Conservation (phyloP, 106 monocot genomes). For the Posidonia australis region DNA sequence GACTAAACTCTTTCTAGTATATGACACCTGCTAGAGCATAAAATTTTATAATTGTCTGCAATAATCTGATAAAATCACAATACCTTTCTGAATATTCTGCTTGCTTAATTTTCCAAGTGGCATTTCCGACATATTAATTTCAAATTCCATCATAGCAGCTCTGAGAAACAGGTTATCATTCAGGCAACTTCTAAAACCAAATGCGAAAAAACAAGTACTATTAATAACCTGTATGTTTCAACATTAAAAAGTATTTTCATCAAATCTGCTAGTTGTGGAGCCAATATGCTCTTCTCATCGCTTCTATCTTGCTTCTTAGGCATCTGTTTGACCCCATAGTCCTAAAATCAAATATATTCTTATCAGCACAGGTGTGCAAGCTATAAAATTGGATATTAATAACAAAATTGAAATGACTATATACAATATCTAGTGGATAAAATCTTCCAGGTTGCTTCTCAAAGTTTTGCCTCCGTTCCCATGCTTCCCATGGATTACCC, state of each 20-base stretch:
- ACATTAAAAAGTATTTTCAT: slow-evolving; percentile 98
- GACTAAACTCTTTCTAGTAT: too few relatives aligned
- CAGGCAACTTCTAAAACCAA: neutral
- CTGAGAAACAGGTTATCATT: slow-evolving; percentile 26
- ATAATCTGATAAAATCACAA: neutral
- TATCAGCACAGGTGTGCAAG: neutral
- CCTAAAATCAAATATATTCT: slow-evolving; percentile 27
- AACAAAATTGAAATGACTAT: neutral
- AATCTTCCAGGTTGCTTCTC: slow-evolving; percentile 83
- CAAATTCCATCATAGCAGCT: slow-evolving; percentile 97
- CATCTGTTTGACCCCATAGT: slow-evolving; percentile 80
- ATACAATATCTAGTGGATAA: slow-evolving; percentile 88
- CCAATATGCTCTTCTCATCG: slow-evolving; percentile 41
- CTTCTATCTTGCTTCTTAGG: slow-evolving; percentile 46
- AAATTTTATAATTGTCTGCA: neutral
- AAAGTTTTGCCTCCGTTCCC: slow-evolving; percentile 71
- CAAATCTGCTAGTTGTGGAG: slow-evolving; percentile 48
- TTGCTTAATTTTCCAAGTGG: slow-evolving; percentile 98
- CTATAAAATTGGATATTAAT: neutral
- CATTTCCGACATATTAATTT: slow-evolving; percentile 97
- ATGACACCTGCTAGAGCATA: neutral
- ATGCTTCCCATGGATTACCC: slow-evolving; percentile 88
- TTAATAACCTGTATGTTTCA: slow-evolving; percentile 83
- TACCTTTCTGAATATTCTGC: slow-evolving; percentile 88
- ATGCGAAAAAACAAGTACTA: neutral